These are phyloP conservation scores for Capsella rubella DNA, from an alignment of 441 rosid species.

Conservation along the genomic window DNA sequence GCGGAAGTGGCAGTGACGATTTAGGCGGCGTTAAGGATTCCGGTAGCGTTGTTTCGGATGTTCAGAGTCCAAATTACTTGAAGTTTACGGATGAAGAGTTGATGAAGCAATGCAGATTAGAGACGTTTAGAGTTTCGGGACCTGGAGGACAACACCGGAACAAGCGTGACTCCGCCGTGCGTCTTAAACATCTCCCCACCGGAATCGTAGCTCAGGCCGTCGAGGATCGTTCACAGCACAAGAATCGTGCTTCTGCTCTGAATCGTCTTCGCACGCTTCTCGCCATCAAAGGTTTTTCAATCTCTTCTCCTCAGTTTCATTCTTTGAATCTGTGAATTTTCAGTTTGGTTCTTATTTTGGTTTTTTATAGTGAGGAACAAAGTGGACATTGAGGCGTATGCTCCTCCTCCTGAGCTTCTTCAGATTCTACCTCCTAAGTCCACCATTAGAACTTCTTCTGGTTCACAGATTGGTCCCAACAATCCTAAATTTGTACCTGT, in stretches of 20 bases:
- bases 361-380: slow-evolving; percentile 62
- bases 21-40: not conserved
- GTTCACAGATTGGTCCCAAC: slow-evolving; percentile 92
- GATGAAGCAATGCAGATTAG: slow-evolving; percentile 78
- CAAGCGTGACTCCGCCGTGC: slow-evolving; percentile 96
- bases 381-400: slow-evolving; percentile 58
- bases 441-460: slow-evolving; percentile 66
- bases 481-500: slow-evolving; percentile 86
- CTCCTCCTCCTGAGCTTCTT: slow-evolving; percentile 83
- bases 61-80: slow-evolving; percentile 46
- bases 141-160: slow-evolving; percentile 99
- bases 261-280: slow-evolving; percentile 77
- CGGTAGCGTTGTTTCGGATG: slow-evolving; percentile 5
- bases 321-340: not conserved
- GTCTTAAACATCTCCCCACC: slow-evolving; percentile 86
- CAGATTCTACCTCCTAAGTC: slow-evolving; percentile 88
- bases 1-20: not conserved
- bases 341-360: slow-evolving; percentile 1
- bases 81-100: slow-evolving; percentile 73
- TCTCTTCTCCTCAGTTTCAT: not conserved
- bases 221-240: slow-evolving; percentile 95
- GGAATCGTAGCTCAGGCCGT: slow-evolving; percentile 83
- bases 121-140: slow-evolving; percentile 77
- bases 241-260: slow-evolving; percentile 89
- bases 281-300: slow-evolving; percentile 70